Evolutionary conservation across 805 yeast species (phyloP).

Genomic region (Zygotorulaspora sp.): DNA sequence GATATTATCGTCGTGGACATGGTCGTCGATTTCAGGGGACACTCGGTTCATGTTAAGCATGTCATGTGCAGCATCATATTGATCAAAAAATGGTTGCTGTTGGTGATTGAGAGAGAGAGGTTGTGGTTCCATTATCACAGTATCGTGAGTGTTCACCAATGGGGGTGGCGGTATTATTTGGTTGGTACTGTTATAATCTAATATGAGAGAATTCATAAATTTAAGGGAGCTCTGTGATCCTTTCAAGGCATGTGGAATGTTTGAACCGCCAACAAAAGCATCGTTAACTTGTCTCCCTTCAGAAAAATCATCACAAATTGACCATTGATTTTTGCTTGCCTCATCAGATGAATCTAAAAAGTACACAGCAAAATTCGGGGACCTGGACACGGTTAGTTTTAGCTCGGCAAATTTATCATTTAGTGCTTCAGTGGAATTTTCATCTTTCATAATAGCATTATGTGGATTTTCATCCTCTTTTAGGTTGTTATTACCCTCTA

Average conservation of each 20-base stretch:
- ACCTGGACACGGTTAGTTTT: conserved; percentile 47
- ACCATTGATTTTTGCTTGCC: conserved; percentile 32
- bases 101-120: conserved; percentile 11
- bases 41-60: conserved; percentile 10
- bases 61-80: conserved; percentile 13
- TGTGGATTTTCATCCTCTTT: conserved; percentile 20
- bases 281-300: conserved; percentile 76
- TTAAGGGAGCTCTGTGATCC: conserved; percentile 51
- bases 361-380: conserved; percentile 77
- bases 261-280: conserved; percentile 59
- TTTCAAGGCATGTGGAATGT: conserved; percentile 63
- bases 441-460: conserved; percentile 11
- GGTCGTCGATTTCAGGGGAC: conserved; percentile 7
- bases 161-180: conserved; percentile 24
- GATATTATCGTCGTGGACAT: conserved; percentile 5
- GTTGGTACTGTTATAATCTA: conserved; percentile 41
- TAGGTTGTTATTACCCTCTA: conserved; percentile 7
- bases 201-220: conserved; percentile 50
- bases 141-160: conserved; percentile 6
- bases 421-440: conserved; percentile 15
- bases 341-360: conserved; percentile 50
- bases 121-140: conserved; percentile 10
- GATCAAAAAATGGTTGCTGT: conserved; percentile 10
- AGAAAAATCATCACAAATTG: conserved; percentile 77
- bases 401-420: conserved; percentile 40